A percentile compares a stretch with the other conserved stretches of the same genome.
These are phyloP conservation scores for Cyclotella distinguenda DNA, from an alignment of 108 stramenopile genomes.

Conservation along the genomic window DNA sequence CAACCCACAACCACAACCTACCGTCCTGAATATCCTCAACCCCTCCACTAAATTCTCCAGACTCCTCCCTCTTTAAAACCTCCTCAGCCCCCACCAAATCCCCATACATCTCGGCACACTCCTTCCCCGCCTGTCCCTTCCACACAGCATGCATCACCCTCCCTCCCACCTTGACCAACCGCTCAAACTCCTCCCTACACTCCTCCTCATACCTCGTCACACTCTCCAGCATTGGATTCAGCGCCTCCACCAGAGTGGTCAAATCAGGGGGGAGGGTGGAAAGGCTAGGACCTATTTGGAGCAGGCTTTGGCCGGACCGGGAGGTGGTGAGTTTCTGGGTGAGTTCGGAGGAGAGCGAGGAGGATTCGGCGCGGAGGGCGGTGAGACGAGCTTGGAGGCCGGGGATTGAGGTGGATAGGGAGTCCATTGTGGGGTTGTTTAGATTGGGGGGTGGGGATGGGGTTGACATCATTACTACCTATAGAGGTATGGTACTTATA, in stretches of 20 bases:
- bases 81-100: constrained; percentile 73
- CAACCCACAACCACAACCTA: no score
- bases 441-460: background rate
- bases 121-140: constrained; percentile 50
- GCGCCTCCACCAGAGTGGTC: constrained; percentile 62
- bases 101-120: constrained; percentile 66
- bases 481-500: no score
- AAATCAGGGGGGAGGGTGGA: constrained; percentile 81
- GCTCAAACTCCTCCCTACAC: constrained; percentile 50
- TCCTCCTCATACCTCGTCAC: constrained; percentile 56
- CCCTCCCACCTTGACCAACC: constrained; percentile 51
- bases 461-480: no score
- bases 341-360: constrained; percentile 65
- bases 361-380: constrained; percentile 41
- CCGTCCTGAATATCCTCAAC: background rate
- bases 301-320: constrained; percentile 78
- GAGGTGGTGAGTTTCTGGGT: constrained; percentile 82
- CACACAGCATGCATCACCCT: constrained; percentile 50
- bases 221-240: constrained; percentile 59
- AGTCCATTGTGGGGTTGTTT: background rate
- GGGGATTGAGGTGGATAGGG: constrained; percentile 19
- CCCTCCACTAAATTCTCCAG: background rate
- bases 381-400: constrained; percentile 30
- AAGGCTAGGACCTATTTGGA: constrained; percentile 80
- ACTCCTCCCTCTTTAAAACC: constrained; percentile 33